Percentiles rank a stretch among this genome's conserved stretches.
Conservation (phyloP, 129 eudicot species). For the Arctium minus region DNA sequence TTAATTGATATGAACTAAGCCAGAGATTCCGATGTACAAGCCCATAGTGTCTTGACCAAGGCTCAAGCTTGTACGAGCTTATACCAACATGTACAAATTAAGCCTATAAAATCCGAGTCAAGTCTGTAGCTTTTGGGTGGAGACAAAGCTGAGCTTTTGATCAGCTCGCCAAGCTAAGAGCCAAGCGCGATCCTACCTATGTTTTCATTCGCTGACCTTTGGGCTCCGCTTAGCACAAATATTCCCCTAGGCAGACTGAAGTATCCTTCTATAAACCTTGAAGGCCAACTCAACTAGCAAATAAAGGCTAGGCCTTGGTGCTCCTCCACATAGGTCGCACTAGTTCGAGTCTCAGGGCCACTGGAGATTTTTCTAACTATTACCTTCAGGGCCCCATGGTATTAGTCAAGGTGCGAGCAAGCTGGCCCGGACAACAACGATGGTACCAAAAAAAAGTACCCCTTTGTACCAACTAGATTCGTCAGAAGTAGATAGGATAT, state of each 20-base stretch:
- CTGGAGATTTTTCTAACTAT: neutral
- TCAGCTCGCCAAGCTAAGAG: neutral
- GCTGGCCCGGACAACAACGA: too few relatives aligned
- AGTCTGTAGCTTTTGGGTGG: neutral
- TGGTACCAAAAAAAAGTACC: neutral
- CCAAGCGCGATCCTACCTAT: neutral
- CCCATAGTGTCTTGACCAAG: neutral
- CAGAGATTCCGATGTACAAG: neutral
- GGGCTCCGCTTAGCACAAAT: neutral
- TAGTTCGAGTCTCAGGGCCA: neutral
- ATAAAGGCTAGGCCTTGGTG: neutral
- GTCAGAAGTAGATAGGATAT: neutral
- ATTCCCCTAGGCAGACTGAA: neutral
- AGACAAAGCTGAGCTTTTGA: neutral
- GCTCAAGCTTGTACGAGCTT: neutral
- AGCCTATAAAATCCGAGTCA: neutral
- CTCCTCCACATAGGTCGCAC: neutral
- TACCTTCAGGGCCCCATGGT: neutral
- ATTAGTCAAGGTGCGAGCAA: too few relatives aligned
- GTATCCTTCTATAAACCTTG: too few relatives aligned
- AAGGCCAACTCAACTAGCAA: too few relatives aligned
- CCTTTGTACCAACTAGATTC: neutral
- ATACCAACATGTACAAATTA: neutral
- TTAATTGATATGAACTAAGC: too few relatives aligned
- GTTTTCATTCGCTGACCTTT: neutral